Base-by-base conservation (phyloP, 306 rosid genomes). In the Castanopsis chinensis region DNA sequence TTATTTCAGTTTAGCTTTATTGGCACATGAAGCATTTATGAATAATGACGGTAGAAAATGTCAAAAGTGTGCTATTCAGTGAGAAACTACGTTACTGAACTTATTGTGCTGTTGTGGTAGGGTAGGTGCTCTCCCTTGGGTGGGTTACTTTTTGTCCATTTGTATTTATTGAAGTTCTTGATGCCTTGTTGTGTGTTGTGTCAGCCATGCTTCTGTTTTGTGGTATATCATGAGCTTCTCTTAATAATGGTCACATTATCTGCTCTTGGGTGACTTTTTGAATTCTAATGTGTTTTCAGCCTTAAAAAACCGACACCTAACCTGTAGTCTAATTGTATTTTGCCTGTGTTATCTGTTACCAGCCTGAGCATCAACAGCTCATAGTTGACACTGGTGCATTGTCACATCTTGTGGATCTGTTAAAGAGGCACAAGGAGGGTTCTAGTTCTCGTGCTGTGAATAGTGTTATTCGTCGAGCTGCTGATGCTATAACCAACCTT, bases 311-410 rank as follows among this genome's bases (percentile, higher is more conserved):
- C 25, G 14, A 51, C 77, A 28, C 43, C 43, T 76, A 72, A 37
- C 43, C 70, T 58, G 25, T 33, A 43, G 19, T 67, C 13, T 32
- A 33, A 18, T 60, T 61, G 5, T 12, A 30, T 7, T 6, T 61
- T 30, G 65, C 27, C 27, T 72, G 43, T 80, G 52, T 23, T 54
- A 9, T 59, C 76, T 84, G 81, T 82, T 76, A 84, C 90, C 98
- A 95, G 99, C 99, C 98, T 18, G 99, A 95, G 86, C 98, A 95
- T 80, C 99, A 95, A 74, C 99, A 92, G 57, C 92, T 93, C 74
- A 93, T 95, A 71, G 99, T 95, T 79, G 96, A 95, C 81, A 81
- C 78, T 71, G 98, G 98, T 69, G 98, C 97, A 41, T 82, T 95
- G 75, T 81, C 88, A 64, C 92, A 86, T 86, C 98, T 95, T 8